A percentile compares a stretch with the other conserved stretches of the same genome.
These are phyloP conservation scores for Ogataea polymorpha DNA, from an alignment of 805 yeast species.

Conservation along the genomic window DNA sequence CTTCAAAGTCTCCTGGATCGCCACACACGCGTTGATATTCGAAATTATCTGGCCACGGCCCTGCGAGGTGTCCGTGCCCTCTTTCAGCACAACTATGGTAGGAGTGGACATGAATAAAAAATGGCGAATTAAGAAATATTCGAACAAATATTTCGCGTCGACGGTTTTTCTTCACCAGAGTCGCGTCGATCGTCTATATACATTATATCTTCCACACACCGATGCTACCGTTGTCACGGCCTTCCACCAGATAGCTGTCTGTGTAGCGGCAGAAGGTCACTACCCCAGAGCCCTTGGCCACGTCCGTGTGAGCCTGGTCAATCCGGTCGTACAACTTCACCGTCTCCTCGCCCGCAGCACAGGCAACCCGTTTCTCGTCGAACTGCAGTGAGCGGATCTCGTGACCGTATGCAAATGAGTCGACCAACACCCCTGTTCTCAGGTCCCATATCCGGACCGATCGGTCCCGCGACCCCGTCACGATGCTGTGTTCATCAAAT, in stretches of 20 bases:
- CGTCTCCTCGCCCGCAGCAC: constrained; percentile 44
- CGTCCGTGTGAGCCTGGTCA: constrained; percentile 51
- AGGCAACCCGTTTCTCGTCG: constrained; percentile 53
- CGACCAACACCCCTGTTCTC: constrained; percentile 59
- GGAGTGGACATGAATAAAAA: constrained; percentile 75
- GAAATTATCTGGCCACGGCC: constrained; percentile 95
- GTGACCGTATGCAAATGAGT: constrained; percentile 58
- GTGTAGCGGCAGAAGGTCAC: constrained; percentile 47
- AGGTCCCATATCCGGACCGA: constrained; percentile 72
- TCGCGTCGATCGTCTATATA: constrained; percentile 12
- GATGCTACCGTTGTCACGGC: constrained; percentile 56
- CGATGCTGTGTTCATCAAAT: constrained; percentile 62
- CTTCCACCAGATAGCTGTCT: constrained; percentile 67
- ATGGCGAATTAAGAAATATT: constrained; percentile 49
- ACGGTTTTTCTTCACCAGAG: constrained; percentile 3
- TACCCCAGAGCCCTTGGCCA: constrained; percentile 32
- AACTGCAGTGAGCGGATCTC: constrained; percentile 57
- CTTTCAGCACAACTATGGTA: constrained; percentile 95
- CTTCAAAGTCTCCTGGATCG: constrained; percentile 91
- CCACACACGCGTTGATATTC: constrained; percentile 94
- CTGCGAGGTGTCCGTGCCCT: constrained; percentile 96
- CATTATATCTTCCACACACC: constrained; percentile 58
- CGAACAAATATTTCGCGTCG: constrained; percentile 9
- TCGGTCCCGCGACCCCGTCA: constrained; percentile 63
- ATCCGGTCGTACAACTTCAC: constrained; percentile 59